Conservation (phyloP, 768 basidiomycete species). For the Boletus fagicola region DNA sequence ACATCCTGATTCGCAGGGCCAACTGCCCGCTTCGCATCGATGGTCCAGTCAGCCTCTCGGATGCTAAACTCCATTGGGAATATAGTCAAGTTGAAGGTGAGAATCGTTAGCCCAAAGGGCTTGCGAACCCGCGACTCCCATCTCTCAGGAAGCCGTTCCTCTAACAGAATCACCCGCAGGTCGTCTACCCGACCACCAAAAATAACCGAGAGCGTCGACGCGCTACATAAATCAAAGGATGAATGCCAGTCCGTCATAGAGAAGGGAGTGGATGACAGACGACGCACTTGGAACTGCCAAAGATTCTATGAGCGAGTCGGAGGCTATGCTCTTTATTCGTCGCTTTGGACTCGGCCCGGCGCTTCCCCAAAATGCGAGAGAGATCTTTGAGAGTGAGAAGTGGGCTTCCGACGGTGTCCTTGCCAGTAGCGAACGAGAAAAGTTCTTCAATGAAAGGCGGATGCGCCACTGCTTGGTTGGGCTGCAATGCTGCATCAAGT, state of each 20-base stretch:
- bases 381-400: conserved; percentile 61
- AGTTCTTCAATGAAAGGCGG: conserved; percentile 53
- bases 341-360: conserved; percentile 53
- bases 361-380: conserved; percentile 53
- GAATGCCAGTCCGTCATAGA: not conserved
- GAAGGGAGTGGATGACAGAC: not conserved
- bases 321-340: conserved; percentile 57
- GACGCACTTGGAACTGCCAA: conserved; percentile 66
- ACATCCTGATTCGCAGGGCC: not conserved
- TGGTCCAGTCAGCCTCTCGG: conserved; percentile 18
- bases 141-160: conserved; percentile 68
- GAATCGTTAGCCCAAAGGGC: conserved; percentile 58
- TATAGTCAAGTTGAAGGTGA: conserved; percentile 45
- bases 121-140: conserved; percentile 65
- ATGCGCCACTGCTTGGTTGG: conserved; percentile 54
- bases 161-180: conserved; percentile 52
- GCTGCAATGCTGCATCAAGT: conserved; percentile 45
- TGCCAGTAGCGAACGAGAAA: conserved; percentile 56
- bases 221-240: conserved; percentile 35
- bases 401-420: conserved; percentile 43
- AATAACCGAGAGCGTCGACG: conserved; percentile 59
- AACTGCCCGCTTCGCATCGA: not conserved
- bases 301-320: conserved; percentile 50
- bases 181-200: conserved; percentile 63
- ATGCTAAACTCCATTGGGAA: conserved; percentile 14